Evolutionary conservation across 177 flowering plant species (phyloP), one percentile per base, ranked within the genome.

Genomic region (Tripterygium wilfordii): DNA sequence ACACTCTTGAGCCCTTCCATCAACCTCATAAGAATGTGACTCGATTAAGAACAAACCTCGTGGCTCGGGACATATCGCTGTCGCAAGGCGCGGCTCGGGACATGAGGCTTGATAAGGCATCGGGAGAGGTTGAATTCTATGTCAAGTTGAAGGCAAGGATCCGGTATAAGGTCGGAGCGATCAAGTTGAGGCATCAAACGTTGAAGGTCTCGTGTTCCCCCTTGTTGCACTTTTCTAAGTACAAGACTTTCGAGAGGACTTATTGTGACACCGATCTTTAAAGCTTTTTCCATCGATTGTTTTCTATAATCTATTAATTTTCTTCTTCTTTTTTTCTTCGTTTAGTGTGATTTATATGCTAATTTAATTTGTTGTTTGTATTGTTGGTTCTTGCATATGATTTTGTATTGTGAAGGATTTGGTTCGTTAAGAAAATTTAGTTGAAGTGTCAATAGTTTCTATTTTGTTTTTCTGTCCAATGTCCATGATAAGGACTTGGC

Each of bases 21-120:
- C 87, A 80, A 44, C 63, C 57, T 1, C 66, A 37, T 17, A 14
- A 36, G n/a, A 75, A 75, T 30, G 75, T 61, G 63, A 72, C 80
- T 0, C 51, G 50, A 8, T 9, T 80, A 18, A 58, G 47, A 6
- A 31, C 66, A 42, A 30, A 53, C 41, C 51, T 64, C 14, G 23
- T 22, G 42, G 70, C 79, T 9, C 48, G 48, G 0, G 25, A 62
- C 9, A 57, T 56, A 39, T 45, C 68, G 6, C 33, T 77, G 20
- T 17, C 48, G 2, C 27, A 13, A 0, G 16, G 57, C 2, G 32
- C 37, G 24, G 48, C 69, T 18, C 47, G 20, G 35, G 65, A 72
- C 15, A 14, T 80, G 16, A 54, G 41, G 59, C 41, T 17, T 4
- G 74, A 75, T 41, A 68, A 35, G 25, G 8, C 50, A 0, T 23